Percentiles rank a stretch among this genome's conserved stretches.
Evolutionary conservation across 2,329 filamentous ascomycete species (phyloP).

Genomic region (Macroventuria anomochaeta): DNA sequence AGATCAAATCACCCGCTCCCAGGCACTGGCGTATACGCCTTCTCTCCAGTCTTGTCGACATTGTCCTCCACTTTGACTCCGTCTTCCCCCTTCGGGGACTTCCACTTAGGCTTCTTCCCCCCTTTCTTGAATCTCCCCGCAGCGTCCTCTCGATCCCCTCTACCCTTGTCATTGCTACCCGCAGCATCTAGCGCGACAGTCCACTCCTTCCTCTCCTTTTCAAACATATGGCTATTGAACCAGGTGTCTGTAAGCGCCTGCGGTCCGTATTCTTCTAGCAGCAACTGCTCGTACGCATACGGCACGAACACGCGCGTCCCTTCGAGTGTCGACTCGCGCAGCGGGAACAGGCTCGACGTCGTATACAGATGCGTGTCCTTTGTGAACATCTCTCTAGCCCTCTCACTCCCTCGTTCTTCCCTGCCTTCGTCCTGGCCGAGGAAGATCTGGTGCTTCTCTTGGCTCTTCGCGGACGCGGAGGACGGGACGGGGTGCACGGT

Average conservation of each 20-base stretch:
- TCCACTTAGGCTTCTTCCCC: background rate
- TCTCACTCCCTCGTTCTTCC: background rate
- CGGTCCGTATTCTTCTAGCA: conserved; percentile 62
- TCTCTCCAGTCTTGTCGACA: background rate
- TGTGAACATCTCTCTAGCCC: conserved; percentile 43
- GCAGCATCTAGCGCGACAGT: conserved; percentile 1
- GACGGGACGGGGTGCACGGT: conserved; percentile 57
- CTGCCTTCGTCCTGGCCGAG: background rate
- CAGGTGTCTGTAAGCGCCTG: conserved; percentile 55
- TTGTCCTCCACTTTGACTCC: conserved; percentile 4
- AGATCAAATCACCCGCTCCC: background rate
- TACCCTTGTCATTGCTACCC: background rate
- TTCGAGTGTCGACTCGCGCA: conserved; percentile 63
- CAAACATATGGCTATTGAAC: conserved; percentile 55
- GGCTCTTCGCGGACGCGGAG: conserved; percentile 15
- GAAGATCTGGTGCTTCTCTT: conserved; percentile 1
- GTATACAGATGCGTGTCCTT: conserved; percentile 65
- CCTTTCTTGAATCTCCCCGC: background rate
- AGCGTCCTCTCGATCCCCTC: background rate
- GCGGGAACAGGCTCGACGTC: conserved; percentile 63
- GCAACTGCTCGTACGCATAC: conserved; percentile 61
- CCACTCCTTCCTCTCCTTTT: conserved; percentile 41
- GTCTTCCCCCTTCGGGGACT: background rate
- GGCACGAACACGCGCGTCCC: conserved; percentile 61
- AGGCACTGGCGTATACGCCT: conserved; percentile 1